Evolutionary conservation across 2,329 filamentous ascomycete genomes (phyloP).

Genomic region (Aspergillus clavatus): DNA sequence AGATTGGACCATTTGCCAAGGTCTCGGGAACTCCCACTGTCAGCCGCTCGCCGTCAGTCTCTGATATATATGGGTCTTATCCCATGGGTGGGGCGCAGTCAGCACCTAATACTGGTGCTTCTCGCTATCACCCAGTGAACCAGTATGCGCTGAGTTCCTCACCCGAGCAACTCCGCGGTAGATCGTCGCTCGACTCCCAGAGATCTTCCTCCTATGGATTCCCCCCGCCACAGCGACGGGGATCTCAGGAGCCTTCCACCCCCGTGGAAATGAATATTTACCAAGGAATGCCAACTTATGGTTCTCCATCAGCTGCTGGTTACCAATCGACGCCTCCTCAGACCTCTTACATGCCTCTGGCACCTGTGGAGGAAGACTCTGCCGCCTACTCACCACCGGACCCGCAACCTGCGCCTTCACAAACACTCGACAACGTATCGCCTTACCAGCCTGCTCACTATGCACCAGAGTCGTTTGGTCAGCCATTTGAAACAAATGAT

Average conservation of each 20-base stretch:
- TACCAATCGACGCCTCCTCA: slow-evolving; percentile 38
- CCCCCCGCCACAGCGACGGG: slow-evolving; percentile 31
- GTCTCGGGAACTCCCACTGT: slow-evolving; percentile 71
- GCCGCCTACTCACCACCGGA: slow-evolving; percentile 24
- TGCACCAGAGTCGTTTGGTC: slow-evolving; percentile 16
- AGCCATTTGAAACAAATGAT: slow-evolving; percentile 17
- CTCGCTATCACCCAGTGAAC: slow-evolving; percentile 42
- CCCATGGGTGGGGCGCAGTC: slow-evolving; percentile 33
- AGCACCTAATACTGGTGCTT: slow-evolving; percentile 31
- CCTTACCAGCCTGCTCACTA: slow-evolving; percentile 23
- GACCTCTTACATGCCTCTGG: slow-evolving; percentile 35
- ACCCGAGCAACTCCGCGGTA: slow-evolving; percentile 47
- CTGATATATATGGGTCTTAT: slow-evolving; percentile 68
- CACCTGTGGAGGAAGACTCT: slow-evolving; percentile 37
- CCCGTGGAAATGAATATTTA: slow-evolving; percentile 32
- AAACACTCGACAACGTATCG: slow-evolving; percentile 24
- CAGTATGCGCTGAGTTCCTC: slow-evolving; percentile 48
- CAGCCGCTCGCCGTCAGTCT: slow-evolving; percentile 67
- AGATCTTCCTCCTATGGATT: slow-evolving; percentile 37
- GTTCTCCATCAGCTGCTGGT: slow-evolving; percentile 27
- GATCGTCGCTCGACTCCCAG: slow-evolving; percentile 47
- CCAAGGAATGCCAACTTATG: slow-evolving; percentile 27
- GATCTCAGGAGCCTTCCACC: slow-evolving; percentile 35
- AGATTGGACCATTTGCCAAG: slow-evolving; percentile 75
- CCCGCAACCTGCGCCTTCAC: slow-evolving; percentile 10